phyloP scores from a whole-genome alignment of 495 filamentous ascomycete genomes.

The Lophiostoma macrostomum region DNA sequence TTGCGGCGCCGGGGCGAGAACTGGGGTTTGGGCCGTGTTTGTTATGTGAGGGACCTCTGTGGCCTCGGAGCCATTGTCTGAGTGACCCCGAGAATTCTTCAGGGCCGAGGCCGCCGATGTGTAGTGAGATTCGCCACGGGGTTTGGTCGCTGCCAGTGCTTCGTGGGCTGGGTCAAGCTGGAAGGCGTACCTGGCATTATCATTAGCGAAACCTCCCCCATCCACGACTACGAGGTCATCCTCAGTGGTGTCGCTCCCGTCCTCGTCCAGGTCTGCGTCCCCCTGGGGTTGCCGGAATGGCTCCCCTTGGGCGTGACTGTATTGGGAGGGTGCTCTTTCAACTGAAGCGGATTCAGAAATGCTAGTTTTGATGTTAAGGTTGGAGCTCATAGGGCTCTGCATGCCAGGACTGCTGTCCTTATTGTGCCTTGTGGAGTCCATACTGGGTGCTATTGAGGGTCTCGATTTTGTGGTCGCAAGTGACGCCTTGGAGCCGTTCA shows the following conservation, averaged over 20 bases:
- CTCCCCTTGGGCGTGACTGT: conserved; percentile 10
- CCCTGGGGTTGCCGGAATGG: conserved; percentile 10
- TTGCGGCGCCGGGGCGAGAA: conserved; percentile 26
- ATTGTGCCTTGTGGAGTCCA: conserved; percentile 4
- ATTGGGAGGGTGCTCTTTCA: neutral
- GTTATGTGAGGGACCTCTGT: conserved; percentile 9
- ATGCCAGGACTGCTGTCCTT: conserved; percentile 11
- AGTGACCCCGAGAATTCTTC: neutral
- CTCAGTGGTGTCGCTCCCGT: conserved; percentile 34
- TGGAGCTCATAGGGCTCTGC: conserved; percentile 7
- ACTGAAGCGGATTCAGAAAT: neutral
- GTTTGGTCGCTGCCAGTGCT: neutral
- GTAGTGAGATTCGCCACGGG: conserved; percentile 7
- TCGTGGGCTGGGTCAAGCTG: neutral
- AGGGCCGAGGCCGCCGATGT: neutral
- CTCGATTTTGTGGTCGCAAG: conserved; percentile 14
- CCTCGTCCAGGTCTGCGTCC: conserved; percentile 20
- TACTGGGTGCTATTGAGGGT: conserved; percentile 11
- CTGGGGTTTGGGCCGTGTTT: conserved; percentile 14
- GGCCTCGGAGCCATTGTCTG: conserved; percentile 10
- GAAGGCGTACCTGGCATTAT: conserved; percentile 21
- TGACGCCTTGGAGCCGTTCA: conserved; percentile 23
- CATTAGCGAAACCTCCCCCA: conserved; percentile 16
- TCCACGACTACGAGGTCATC: conserved; percentile 33
- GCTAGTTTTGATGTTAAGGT: neutral